These are phyloP conservation scores for Citrus unshiu DNA, from an alignment of 345 rosid genomes.

Conservation along the genomic window DNA sequence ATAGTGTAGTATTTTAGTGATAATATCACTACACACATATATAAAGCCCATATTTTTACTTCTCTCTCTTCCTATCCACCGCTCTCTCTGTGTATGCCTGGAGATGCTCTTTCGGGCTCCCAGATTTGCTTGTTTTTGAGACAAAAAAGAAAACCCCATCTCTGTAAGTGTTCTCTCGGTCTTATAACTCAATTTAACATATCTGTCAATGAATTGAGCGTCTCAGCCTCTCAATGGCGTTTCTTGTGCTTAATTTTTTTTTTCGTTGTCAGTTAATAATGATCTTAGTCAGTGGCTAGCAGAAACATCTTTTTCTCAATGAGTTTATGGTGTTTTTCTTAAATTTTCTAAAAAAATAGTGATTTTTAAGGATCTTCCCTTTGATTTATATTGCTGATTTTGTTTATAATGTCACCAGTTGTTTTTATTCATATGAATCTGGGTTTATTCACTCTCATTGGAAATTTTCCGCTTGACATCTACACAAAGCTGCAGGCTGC, in stretches of 20 bases:
- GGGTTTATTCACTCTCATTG: background rate
- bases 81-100: background rate
- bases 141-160: conserved; percentile 5
- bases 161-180: conserved; percentile 19
- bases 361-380: background rate
- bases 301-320: background rate
- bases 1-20: background rate
- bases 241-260: background rate
- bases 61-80: background rate
- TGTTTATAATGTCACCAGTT: background rate
- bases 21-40: background rate
- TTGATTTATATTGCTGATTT: background rate
- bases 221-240: background rate
- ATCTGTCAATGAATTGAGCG: background rate
- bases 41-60: conserved; percentile 9
- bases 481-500: background rate
- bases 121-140: conserved; percentile 29
- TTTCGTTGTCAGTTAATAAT: background rate
- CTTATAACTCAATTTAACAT: background rate
- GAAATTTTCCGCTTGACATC: background rate
- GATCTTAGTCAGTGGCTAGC: background rate
- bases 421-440: background rate
- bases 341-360: background rate
- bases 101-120: conserved; percentile 23
- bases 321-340: background rate